Evolutionary conservation across 1,284 basidiomycete genomes (phyloP), one percentile per base, ranked within the genome.

Genomic region (Mycosarcoma mackinlayi): DNA sequence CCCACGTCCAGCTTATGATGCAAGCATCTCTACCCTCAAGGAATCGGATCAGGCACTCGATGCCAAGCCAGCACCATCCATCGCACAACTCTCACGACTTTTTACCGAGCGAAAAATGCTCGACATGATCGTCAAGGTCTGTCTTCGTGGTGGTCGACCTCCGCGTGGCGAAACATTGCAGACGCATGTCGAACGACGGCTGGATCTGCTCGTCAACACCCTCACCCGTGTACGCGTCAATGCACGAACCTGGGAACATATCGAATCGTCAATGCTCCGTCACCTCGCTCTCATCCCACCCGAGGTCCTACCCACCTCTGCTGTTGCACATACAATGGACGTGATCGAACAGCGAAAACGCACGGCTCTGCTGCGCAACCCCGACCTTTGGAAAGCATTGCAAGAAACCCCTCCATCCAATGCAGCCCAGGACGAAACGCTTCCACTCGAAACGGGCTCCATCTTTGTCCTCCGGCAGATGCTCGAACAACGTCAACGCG

Each of bases 401-500:
- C 37, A 21, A 21, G 19, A 38, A 6, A 14, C 37, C 1, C 3
- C 13, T 35, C 33, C 33, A 16, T n/a, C 16, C 4, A 35, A 35
- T 14, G n/a, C n/a, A n/a, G n/a, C n/a, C n/a, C 34, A 35, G 25
- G n/a, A 30, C 1, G 34, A 37, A 14, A 45, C 28, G 30, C 14
- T 19, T 16, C n/a, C 35, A 1, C 34, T n/a, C 18, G 64, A 67
- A 31, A 56, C 57, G 10, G 64, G 57, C 2, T 53, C 64, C 14
- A 56, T 67, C 39, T 56, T 56, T 27, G 50, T 67, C 2, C 40
- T 67, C n/a, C 5, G 64, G 3, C 64, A 53, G 33, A 67, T 67
- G 40, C 49, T 67, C 25, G 16, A 34, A 16, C 41, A 47, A 19
- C 54, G 28, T 13, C 24, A 21, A 23, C 37, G 9, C 8, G 28